Base-by-base conservation (phyloP, 495 filamentous ascomycete genomes). In the Penicillium simplicissimum region DNA sequence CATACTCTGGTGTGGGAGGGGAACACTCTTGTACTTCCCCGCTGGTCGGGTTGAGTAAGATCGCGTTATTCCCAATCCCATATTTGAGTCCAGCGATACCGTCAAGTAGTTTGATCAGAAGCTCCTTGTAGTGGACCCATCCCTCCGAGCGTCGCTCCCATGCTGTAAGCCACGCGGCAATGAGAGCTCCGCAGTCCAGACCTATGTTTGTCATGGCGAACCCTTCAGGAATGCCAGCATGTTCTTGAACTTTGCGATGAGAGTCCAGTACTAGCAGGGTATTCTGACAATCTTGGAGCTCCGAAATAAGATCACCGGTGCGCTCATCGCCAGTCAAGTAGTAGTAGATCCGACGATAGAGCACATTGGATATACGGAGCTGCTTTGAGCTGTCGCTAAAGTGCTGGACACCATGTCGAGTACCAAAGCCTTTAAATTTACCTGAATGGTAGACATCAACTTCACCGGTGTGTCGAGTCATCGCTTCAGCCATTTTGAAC, bases 361-460 rank as follows among this genome's bases (percentile, higher is more conserved):
- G 65, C 1, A 74, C 72, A 13, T 77, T 78, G 23, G 79, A 79
- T 4, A 84, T 79, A 8, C 81, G 78, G 8, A 76, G 75, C 48
- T 84, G 81, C 55, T 84, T 84, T 3, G 77, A 71, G 59, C 77
- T 81, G 52, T 84, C 80, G 21, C 73, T 67, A 60, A 71, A 84
- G 55, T 84, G 81, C 57, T 82, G 80, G 11, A 84, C 76, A 9
- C 80, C 80, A 45, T 84, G 81, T n/a, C 81, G 69, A 1, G 80
- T 81, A 10, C 81, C 81, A 17, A 84, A 74, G 0, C 80, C 81
- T 57, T 77, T 79, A 65, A 72, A 81, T 1, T 66, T 62, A 0
- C 81, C 81, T 13, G 74, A 55, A 54, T 84, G 81, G 51, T 84
- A 84, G 3, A 79, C 75, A 53, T 82, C 81, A 0, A 84, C 81